phyloP scores from a whole-genome alignment of 495 filamentous ascomycete species.

The Terfezia boudieri region DNA sequence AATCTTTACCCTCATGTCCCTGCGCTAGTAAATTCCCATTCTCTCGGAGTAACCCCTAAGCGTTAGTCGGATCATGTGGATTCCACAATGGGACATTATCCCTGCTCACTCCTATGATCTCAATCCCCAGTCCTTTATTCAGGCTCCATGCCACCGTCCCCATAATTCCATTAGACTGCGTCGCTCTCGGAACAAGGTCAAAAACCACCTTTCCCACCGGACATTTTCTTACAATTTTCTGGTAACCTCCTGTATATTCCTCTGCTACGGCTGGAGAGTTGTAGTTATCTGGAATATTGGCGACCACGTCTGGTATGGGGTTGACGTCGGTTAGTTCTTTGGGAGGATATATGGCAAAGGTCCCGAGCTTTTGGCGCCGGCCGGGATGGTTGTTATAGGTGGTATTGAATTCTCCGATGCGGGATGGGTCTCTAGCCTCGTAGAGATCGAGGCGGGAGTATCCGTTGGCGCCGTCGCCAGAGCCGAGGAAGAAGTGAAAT shows the following conservation, averaged over 20 bases:
- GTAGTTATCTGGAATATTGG: not conserved
- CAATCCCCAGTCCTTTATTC: not conserved
- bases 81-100: not conserved
- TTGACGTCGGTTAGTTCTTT: not conserved
- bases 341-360: not conserved
- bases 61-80: not conserved
- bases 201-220: not conserved
- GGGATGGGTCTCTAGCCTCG: not conserved
- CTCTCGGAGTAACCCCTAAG: too few relatives aligned
- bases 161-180: not conserved
- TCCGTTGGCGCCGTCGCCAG: not conserved
- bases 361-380: not conserved
- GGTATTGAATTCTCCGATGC: not conserved
- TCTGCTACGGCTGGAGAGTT: not conserved
- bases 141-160: not conserved
- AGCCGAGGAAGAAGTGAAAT: not conserved
- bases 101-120: not conserved
- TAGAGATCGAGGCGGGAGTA: not conserved
- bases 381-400: not conserved
- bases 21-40: too few relatives aligned
- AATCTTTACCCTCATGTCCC: too few relatives aligned
- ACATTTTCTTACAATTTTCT: not conserved
- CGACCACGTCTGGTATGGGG: not conserved
- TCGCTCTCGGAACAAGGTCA: not conserved
- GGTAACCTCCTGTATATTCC: not conserved